Conservation (phyloP, 2,329 filamentous ascomycete species). For the Coniella vitis region DNA sequence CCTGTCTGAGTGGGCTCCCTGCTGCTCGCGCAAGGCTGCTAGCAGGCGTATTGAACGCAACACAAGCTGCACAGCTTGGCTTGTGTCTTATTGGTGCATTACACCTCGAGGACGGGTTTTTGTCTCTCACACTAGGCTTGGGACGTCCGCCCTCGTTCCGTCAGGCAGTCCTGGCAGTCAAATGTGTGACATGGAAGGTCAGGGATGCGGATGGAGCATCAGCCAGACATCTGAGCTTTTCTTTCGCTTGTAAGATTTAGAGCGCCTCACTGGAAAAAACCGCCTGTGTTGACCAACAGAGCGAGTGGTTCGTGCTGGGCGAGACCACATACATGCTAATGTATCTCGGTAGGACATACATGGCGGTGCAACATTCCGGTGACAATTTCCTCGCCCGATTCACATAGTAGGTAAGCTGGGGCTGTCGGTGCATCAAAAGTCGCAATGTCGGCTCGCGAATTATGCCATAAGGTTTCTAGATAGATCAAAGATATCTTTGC, state of each 20-base stretch:
- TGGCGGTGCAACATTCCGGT: too few species aligned
- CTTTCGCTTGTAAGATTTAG: conserved; percentile 9
- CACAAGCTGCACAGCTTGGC: conserved; percentile 1
- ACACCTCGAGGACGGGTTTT: conserved; percentile 8
- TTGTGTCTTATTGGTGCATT: conserved; percentile 14
- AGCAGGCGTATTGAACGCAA: conserved; percentile 4
- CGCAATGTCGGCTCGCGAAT: too few species aligned
- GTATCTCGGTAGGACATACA: too few species aligned
- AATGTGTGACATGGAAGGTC: conserved; percentile 9
- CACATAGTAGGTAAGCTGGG: neutral
- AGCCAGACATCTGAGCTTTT: neutral
- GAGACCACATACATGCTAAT: too few species aligned
- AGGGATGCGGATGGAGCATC: conserved; percentile 10
- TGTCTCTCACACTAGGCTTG: conserved; percentile 8
- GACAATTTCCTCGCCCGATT: too few species aligned
- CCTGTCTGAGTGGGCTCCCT: conserved; percentile 11
- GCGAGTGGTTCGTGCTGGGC: too few species aligned
- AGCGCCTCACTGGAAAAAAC: conserved; percentile 4
- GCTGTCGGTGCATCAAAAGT: too few species aligned
- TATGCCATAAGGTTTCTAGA: too few species aligned
- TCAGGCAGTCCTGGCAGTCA: too few species aligned
- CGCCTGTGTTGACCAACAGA: neutral
- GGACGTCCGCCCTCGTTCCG: conserved; percentile 8
- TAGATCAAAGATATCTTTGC: too few species aligned
- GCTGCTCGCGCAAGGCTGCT: conserved; percentile 16